Percentiles rank a stretch among this genome's conserved stretches.
Evolutionary conservation across 805 yeast genomes (phyloP).

Genomic region (Zygoascus biomembranicola): DNA sequence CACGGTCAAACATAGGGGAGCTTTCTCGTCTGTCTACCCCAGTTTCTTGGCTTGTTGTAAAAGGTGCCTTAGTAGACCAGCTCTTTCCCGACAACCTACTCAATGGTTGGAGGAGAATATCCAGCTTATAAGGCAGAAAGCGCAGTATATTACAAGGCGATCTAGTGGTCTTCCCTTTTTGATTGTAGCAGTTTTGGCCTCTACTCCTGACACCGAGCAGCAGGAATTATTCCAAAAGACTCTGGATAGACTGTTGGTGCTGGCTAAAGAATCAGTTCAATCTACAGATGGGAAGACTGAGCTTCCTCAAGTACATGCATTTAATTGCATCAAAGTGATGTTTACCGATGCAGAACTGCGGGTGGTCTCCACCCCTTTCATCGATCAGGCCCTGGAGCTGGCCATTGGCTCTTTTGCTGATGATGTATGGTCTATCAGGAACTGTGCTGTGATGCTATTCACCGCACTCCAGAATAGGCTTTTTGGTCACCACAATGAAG

Average conservation of each 20-base stretch:
- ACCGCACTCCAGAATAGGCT: slow-evolving; percentile 73
- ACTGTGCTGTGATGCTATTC: slow-evolving; percentile 90
- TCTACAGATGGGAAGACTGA: slow-evolving; percentile 50
- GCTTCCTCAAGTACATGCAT: slow-evolving; percentile 89
- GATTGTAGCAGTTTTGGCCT: slow-evolving; percentile 63
- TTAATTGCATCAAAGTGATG: slow-evolving; percentile 71
- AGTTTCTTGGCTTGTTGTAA: slow-evolving; percentile 61
- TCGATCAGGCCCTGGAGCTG: slow-evolving; percentile 51
- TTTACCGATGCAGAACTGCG: slow-evolving; percentile 66
- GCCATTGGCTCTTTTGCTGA: slow-evolving; percentile 58
- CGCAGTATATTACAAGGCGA: slow-evolving; percentile 73
- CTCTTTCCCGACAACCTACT: slow-evolving; percentile 35
- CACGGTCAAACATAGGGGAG: slow-evolving; percentile 80
- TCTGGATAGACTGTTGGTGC: slow-evolving; percentile 40
- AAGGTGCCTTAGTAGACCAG: slow-evolving; percentile 37
- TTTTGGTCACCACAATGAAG: slow-evolving; percentile 50
- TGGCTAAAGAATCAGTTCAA: slow-evolving; percentile 46
- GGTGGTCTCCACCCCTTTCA: slow-evolving; percentile 39
- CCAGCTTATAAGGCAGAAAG: slow-evolving; percentile 40
- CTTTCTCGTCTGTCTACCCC: slow-evolving; percentile 82
- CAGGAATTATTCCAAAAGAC: slow-evolving; percentile 37
- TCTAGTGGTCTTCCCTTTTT: slow-evolving; percentile 89
- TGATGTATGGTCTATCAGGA: slow-evolving; percentile 75
- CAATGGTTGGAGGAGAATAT: slow-evolving; percentile 57
- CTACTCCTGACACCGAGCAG: slow-evolving; percentile 32